Conservation (phyloP, 495 filamentous ascomycete species). For the Tirmania nivea region DNA sequence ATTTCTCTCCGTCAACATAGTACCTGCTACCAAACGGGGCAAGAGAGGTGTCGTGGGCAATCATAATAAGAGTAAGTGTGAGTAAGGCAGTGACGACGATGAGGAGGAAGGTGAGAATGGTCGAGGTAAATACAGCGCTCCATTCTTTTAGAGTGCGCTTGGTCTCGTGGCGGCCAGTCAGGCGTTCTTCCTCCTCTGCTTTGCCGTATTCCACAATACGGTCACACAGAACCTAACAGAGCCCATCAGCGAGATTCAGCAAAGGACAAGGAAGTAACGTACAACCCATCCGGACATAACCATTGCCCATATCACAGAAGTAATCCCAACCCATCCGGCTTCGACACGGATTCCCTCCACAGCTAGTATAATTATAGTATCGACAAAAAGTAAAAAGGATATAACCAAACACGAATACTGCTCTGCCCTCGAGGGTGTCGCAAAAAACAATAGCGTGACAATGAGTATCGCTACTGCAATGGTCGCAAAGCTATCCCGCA, state of each 20-base stretch:
- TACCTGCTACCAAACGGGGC: slow-evolving; percentile 47
- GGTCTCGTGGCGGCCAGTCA: slow-evolving; percentile 77
- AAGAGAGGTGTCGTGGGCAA: slow-evolving; percentile 52
- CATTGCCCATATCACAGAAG: slow-evolving; percentile 55
- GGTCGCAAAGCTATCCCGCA: slow-evolving; percentile 34
- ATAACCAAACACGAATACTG: slow-evolving; percentile 45
- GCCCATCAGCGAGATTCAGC: not conserved
- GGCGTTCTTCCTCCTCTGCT: slow-evolving; percentile 67
- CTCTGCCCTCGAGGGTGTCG: slow-evolving; percentile 54
- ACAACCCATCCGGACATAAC: slow-evolving; percentile 42
- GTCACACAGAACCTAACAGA: slow-evolving; percentile 22
- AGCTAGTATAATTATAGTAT: slow-evolving; percentile 55
- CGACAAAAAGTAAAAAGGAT: slow-evolving; percentile 48
- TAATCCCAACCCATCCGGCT: slow-evolving; percentile 79
- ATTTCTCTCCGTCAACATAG: slow-evolving; percentile 60
- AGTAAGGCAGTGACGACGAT: slow-evolving; percentile 45
- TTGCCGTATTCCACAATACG: slow-evolving; percentile 80
- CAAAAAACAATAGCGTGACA: slow-evolving; percentile 66
- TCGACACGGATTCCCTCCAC: slow-evolving; percentile 52
- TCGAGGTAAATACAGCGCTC: slow-evolving; percentile 58
- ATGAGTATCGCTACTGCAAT: slow-evolving; percentile 50
- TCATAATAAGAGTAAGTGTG: slow-evolving; percentile 55
- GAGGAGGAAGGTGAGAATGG: slow-evolving; percentile 42
- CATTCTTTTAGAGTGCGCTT: slow-evolving; percentile 64
- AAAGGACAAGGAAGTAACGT: slow-evolving; percentile 17